phyloP scores from a whole-genome alignment of 495 filamentous ascomycete genomes.

The Gamarada debralockiae region DNA sequence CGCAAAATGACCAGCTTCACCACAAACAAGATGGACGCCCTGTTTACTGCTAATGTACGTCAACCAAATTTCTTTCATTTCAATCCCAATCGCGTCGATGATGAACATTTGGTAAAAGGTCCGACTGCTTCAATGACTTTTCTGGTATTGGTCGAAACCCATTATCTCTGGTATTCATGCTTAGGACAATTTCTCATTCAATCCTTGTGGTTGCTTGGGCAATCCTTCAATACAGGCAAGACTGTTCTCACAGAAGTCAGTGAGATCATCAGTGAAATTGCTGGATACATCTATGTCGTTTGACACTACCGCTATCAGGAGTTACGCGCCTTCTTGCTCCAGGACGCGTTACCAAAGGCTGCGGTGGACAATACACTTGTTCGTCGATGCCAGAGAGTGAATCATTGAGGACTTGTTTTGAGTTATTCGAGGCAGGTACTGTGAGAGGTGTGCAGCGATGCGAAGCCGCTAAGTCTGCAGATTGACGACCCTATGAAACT shows the following conservation, averaged over 20 bases:
- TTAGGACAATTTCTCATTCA: slow-evolving; percentile 25
- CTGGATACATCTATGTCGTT: slow-evolving; percentile 25
- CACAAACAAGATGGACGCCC: too few species aligned
- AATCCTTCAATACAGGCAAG: slow-evolving; percentile 20
- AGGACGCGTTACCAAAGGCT: slow-evolving; percentile 43
- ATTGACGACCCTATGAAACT: slow-evolving; percentile 42
- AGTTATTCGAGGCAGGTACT: slow-evolving; percentile 10
- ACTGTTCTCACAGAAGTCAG: slow-evolving; percentile 22
- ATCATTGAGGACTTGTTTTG: background rate
- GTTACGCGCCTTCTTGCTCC: slow-evolving; percentile 30
- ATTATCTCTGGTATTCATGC: slow-evolving; percentile 12
- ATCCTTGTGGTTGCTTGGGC: slow-evolving; percentile 1
- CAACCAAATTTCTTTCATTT: background rate
- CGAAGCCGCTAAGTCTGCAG: slow-evolving; percentile 38
- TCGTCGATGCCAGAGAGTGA: slow-evolving; percentile 1
- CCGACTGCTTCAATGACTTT: slow-evolving; percentile 44
- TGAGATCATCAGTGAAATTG: slow-evolving; percentile 28
- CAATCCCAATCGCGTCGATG: slow-evolving; percentile 34
- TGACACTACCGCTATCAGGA: slow-evolving; percentile 34
- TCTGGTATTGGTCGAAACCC: slow-evolving; percentile 31
- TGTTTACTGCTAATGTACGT: background rate
- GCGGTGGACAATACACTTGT: slow-evolving; percentile 31
- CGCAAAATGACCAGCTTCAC: too few species aligned
- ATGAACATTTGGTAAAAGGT: slow-evolving; percentile 65
- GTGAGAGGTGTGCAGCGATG: slow-evolving; percentile 8